A percentile compares a stretch with the other conserved stretches of the same genome.
These are phyloP conservation scores for Pseudovirgaria hyperparasitica DNA, from an alignment of 2,329 filamentous ascomycete genomes.

Conservation along the genomic window DNA sequence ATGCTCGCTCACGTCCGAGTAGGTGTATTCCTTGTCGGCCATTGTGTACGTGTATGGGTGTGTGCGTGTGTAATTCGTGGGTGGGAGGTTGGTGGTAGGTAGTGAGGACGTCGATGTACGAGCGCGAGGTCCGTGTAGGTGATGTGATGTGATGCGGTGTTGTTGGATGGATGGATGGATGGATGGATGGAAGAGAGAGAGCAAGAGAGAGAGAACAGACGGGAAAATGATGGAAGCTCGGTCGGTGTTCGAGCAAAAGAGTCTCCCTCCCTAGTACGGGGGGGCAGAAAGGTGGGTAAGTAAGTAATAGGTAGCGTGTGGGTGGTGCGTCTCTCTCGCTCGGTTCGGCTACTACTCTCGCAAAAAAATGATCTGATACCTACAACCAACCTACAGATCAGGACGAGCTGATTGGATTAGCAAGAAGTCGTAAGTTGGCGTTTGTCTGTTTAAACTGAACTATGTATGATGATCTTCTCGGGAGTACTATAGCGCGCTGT, in stretches of 20 bases:
- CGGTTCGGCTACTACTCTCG: too few relatives aligned
- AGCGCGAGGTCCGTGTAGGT: background rate
- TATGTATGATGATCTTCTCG: too few relatives aligned
- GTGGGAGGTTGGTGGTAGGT: background rate
- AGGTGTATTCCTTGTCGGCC: constrained; percentile 26
- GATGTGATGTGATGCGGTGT: background rate
- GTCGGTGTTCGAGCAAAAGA: background rate
- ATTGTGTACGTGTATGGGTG: constrained; percentile 11
- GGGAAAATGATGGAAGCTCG: background rate
- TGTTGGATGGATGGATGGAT: background rate
- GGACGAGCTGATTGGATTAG: too few relatives aligned
- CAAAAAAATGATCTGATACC: too few relatives aligned
- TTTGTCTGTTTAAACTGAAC: too few relatives aligned
- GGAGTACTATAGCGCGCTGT: too few relatives aligned
- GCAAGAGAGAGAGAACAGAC: background rate
- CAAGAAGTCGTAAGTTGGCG: too few relatives aligned
- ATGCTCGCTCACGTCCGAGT: constrained; percentile 28
- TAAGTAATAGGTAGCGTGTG: too few relatives aligned
- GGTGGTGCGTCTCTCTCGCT: too few relatives aligned
- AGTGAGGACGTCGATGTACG: background rate
- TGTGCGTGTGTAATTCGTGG: background rate
- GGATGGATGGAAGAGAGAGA: background rate
- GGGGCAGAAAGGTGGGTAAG: too few relatives aligned
- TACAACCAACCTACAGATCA: too few relatives aligned
- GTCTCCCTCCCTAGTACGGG: background rate